Evolutionary conservation across 2,329 filamentous ascomycete species (phyloP).

Genomic region (Plectosphaerella sp.): DNA sequence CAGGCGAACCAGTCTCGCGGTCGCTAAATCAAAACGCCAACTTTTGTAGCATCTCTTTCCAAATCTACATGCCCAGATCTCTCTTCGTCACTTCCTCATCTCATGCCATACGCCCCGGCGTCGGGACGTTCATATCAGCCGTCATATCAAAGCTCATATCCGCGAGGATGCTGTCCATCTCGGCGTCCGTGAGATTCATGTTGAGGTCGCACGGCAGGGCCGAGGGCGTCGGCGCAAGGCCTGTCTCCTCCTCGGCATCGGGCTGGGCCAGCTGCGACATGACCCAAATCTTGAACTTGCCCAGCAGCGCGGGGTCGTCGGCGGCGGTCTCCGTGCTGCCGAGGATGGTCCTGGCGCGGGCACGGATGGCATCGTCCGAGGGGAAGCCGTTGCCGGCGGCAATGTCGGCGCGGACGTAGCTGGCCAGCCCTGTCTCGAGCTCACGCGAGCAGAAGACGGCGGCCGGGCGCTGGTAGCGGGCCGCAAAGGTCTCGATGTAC

Average conservation of each 20-base stretch:
- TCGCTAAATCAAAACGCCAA: too few relatives aligned
- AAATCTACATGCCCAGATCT: not conserved
- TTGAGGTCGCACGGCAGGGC: not conserved
- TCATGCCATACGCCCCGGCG: not conserved
- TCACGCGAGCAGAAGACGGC: conserved; percentile 54
- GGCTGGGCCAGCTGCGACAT: not conserved
- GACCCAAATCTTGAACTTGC: conserved; percentile 45
- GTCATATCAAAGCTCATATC: conserved; percentile 35
- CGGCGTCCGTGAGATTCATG: conserved; percentile 29
- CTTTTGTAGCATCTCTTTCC: not conserved
- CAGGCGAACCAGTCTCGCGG: too few relatives aligned
- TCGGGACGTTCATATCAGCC: not conserved
- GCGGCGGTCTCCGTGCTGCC: conserved; percentile 43
- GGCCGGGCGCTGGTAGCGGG: conserved; percentile 40
- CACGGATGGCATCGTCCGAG: conserved; percentile 39
- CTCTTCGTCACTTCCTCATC: not conserved
- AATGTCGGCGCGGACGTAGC: conserved; percentile 40
- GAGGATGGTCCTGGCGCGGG: conserved; percentile 44
- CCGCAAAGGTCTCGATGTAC: conserved; percentile 39
- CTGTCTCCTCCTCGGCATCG: not conserved
- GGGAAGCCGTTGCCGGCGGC: conserved; percentile 37
- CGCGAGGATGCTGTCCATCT: conserved; percentile 35
- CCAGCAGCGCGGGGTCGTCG: conserved; percentile 47
- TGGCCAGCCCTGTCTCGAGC: conserved; percentile 48
- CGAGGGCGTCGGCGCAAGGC: not conserved